phyloP scores from a whole-genome alignment of 1,139 yeast species.

The Blastobotrys arbuscula region DNA sequence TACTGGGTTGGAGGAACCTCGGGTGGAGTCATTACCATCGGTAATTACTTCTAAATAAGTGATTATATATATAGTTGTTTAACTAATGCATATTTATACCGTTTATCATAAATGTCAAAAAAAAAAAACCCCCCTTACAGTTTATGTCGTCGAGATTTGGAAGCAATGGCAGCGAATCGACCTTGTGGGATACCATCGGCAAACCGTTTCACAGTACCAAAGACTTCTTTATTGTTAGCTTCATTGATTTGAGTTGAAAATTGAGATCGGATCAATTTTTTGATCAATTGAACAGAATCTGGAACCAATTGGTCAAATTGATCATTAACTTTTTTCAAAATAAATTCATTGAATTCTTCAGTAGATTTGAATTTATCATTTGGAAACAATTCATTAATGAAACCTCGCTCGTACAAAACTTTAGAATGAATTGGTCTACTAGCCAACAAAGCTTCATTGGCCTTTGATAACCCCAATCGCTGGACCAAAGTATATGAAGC shows the following conservation, averaged over 20 bases:
- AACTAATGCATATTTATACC: neutral
- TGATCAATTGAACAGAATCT: conserved; percentile 58
- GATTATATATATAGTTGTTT: neutral
- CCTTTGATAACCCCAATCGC: conserved; percentile 68
- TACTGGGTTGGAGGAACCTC: conserved; percentile 26
- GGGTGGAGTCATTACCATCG: conserved; percentile 19
- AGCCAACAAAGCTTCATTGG: conserved; percentile 68
- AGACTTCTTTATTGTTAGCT: conserved; percentile 61
- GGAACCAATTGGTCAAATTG: conserved; percentile 41
- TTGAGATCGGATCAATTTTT: conserved; percentile 46
- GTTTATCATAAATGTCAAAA: neutral
- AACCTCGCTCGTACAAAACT: conserved; percentile 55
- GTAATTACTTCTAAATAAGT: neutral
- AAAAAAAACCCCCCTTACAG: conserved; percentile 35
- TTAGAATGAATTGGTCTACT: conserved; percentile 60
- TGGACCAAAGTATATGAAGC: conserved; percentile 61
- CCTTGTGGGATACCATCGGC: conserved; percentile 68
- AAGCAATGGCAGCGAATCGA: conserved; percentile 54
- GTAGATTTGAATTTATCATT: conserved; percentile 41
- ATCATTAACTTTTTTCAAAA: conserved; percentile 42
- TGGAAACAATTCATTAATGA: conserved; percentile 53
- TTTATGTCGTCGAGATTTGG: conserved; percentile 58
- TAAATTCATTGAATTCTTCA: conserved; percentile 58
- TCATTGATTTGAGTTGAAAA: conserved; percentile 36
- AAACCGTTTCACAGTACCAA: conserved; percentile 66